Evolutionary conservation across 345 rosid species (phyloP).

Genomic region (Gynandropsis gynandra): DNA sequence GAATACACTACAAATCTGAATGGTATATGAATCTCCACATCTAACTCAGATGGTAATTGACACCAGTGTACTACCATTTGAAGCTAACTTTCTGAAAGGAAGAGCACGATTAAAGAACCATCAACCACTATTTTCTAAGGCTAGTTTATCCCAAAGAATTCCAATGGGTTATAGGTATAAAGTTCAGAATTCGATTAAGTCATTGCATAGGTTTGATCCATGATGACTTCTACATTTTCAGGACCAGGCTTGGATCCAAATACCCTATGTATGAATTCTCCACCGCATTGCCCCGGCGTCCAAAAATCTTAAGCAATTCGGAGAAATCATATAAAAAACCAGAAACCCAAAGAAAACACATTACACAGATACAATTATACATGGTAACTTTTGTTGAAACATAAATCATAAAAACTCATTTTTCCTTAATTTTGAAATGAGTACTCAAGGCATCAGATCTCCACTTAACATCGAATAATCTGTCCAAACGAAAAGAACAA

Average conservation of each 20-base stretch:
- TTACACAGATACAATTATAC: neutral
- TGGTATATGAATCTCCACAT: too few relatives aligned
- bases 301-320: constrained; percentile 7
- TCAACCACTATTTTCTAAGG: constrained; percentile 6
- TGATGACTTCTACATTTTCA: neutral
- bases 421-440: too few relatives aligned
- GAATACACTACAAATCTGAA: too few relatives aligned
- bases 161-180: neutral
- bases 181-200: constrained; percentile 3
- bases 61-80: too few relatives aligned
- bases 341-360: constrained; percentile 1
- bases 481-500: constrained; percentile 18
- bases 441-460: constrained; percentile 16
- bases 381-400: too few relatives aligned
- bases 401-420: too few relatives aligned
- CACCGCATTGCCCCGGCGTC: constrained; percentile 10
- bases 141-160: neutral
- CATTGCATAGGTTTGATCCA: constrained; percentile 11
- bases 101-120: too few relatives aligned
- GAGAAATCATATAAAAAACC: constrained; percentile 3
- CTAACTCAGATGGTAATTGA: too few relatives aligned
- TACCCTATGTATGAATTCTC: neutral
- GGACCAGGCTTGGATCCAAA: neutral
- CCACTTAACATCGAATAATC: neutral
- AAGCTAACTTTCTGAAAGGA: too few relatives aligned